Evolutionary conservation across 345 rosid genomes (phyloP).

Genomic region (Eucalyptus paniculata): DNA sequence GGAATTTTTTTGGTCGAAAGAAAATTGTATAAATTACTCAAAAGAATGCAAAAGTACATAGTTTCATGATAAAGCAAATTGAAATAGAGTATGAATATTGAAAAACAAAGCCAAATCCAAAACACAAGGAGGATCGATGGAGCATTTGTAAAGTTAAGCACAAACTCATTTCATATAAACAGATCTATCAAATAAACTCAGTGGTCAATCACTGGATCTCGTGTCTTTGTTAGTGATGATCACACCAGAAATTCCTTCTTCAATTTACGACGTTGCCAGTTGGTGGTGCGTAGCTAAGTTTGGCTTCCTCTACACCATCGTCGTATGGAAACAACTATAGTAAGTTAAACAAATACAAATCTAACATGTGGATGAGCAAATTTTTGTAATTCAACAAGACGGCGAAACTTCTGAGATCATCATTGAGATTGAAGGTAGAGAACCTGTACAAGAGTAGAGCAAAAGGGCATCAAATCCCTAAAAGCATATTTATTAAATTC

Average conservation of each 20-base stretch:
- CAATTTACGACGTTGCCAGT: accelerated
- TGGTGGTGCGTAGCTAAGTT: accelerated
- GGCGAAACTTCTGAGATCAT: accelerated
- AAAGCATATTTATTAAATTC: too few relatives aligned
- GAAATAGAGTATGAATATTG: accelerated
- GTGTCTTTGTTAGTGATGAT: accelerated
- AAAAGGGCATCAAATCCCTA: accelerated
- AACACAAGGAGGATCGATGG: too few relatives aligned
- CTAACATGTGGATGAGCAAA: too few relatives aligned
- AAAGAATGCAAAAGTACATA: too few relatives aligned
- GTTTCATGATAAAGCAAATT: too few relatives aligned
- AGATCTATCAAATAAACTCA: accelerated
- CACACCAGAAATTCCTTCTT: too few relatives aligned
- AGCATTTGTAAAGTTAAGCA: too few relatives aligned
- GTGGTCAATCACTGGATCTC: accelerated
- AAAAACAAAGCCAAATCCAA: too few relatives aligned
- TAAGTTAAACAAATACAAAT: accelerated
- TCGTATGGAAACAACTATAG: accelerated
- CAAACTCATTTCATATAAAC: accelerated
- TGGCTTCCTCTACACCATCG: accelerated
- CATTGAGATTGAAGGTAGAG: accelerated
- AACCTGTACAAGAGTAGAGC: accelerated
- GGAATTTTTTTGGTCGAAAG: too few relatives aligned
- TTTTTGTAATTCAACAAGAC: accelerated
- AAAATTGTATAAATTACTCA: too few relatives aligned